These are phyloP conservation scores for Eutrema heterophyllum DNA, from an alignment of 345 rosid genomes.

Conservation along the genomic window DNA sequence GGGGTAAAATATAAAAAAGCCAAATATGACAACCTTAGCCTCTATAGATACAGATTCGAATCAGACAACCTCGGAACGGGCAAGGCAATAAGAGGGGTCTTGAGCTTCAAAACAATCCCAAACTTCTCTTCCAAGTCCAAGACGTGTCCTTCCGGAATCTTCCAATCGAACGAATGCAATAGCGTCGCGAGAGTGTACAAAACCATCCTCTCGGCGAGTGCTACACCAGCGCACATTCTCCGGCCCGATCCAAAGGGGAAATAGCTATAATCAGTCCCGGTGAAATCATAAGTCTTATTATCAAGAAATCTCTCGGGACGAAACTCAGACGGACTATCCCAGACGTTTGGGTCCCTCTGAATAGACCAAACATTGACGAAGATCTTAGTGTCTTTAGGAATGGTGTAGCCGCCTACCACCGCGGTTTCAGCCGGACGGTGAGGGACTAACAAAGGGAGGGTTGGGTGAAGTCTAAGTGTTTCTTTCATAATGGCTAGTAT, in stretches of 20 bases:
- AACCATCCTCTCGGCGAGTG: slow-evolving; percentile 75
- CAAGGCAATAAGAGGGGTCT: slow-evolving; percentile 44
- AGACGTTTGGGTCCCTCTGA: slow-evolving; percentile 7
- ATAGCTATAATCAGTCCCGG: slow-evolving; percentile 48
- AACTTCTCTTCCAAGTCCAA: slow-evolving; percentile 52
- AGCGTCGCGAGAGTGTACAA: slow-evolving; percentile 50
- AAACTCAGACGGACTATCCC: slow-evolving; percentile 18
- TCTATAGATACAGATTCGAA: slow-evolving; percentile 5
- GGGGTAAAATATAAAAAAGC: background rate
- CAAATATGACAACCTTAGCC: background rate
- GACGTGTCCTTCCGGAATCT: slow-evolving; percentile 26
- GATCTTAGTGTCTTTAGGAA: slow-evolving; percentile 25
- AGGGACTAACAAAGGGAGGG: slow-evolving; percentile 27
- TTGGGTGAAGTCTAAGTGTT: slow-evolving; percentile 30
- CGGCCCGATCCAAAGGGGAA: slow-evolving; percentile 80
- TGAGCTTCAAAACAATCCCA: slow-evolving; percentile 68
- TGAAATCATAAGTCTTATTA: slow-evolving; percentile 38
- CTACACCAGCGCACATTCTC: slow-evolving; percentile 64
- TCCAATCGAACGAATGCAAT: slow-evolving; percentile 77
- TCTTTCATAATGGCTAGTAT: slow-evolving; percentile 26
- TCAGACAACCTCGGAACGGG: slow-evolving; percentile 53
- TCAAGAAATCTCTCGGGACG: slow-evolving; percentile 21
- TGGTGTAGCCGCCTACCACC: slow-evolving; percentile 7
- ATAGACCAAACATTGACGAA: slow-evolving; percentile 30
- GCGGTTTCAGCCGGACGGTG: slow-evolving; percentile 7